phyloP scores from a whole-genome alignment of 306 rosid species.

The Fragaria iinumae region DNA sequence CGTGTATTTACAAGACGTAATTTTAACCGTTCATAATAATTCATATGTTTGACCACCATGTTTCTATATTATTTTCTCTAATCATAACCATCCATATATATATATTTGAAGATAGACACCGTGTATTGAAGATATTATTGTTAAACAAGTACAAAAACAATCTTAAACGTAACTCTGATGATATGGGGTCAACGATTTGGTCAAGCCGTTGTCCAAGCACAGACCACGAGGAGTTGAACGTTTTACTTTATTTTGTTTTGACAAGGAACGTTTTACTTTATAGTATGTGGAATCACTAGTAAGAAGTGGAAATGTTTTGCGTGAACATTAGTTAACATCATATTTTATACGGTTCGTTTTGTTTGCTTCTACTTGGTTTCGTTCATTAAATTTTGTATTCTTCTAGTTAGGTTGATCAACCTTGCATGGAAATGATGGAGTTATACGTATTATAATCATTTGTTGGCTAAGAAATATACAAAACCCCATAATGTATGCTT shows the following conservation, averaged over 20 bases:
- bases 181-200: not conserved
- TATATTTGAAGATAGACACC: too few species aligned
- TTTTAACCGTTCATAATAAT: too few species aligned
- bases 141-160: not conserved
- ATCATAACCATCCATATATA: too few species aligned
- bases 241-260: not conserved
- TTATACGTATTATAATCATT: not conserved
- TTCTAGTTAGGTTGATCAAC: not conserved
- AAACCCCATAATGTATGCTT: not conserved
- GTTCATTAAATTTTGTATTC: not conserved
- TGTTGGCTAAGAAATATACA: not conserved
- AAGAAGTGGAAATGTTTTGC: not conserved
- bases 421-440: not conserved
- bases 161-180: too few species aligned
- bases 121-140: too few species aligned
- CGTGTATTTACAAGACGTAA: too few species aligned
- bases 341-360: not conserved
- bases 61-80: too few species aligned
- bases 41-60: too few species aligned
- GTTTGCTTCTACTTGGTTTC: not conserved
- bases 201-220: not conserved
- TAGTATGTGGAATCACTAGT: not conserved
- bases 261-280: not conserved
- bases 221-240: slow-evolving; percentile 1
- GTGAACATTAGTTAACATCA: not conserved